Base-by-base conservation (phyloP, 139 green algal species). In the Chlamydomonas sp. region DNA sequence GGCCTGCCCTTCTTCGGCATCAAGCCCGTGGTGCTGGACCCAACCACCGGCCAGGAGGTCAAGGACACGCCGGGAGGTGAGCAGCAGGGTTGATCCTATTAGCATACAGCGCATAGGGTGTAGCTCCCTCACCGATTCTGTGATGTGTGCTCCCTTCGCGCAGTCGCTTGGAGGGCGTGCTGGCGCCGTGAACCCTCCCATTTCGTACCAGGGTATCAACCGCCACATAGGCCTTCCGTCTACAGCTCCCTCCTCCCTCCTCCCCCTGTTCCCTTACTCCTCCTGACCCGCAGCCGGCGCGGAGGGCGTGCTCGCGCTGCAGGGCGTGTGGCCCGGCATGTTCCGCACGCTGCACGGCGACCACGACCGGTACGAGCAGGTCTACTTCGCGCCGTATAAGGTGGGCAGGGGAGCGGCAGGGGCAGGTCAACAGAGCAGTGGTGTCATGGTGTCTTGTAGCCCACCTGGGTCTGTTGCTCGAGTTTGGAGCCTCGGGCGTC, bases 1-100 rank as follows among this genome's bases (percentile, higher is more conserved):
- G 97, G 95, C 4, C 90, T 99, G 64, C 98, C 98, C 64, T 99
- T 99, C 93, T 92, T 99, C 87, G 98, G 98, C 61, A 96, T 99
- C 68, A 64, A 97, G 85, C 95, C 96, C 1, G 97, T 95, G 16
- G 77, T 99, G 62, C 88, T 99, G 73, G 95, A 99, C 79, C 93
- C 90, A 67, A 74, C 97, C 75, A 74, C 82, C 0, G 82, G 82
- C 14, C 16, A 31, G 2, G 71, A 79, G 82, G 57, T 86, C 31
- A 49, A 49, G 31, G 31, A 49, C 31, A 49, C 31, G 31, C 31
- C 31, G 18, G 17, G 58, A 3, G 59, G 80, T 86, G 68, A 68
- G 80, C 31, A 49, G 31, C 31, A 49, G 31, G 31, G 31, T 49
- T 49, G 31, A 49, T 49, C 31, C 31, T 49, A 49, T 49, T 49